Evolutionary conservation across 1,284 basidiomycete species (phyloP).

Genomic region (Cutaneotrichosporon arboriforme): DNA sequence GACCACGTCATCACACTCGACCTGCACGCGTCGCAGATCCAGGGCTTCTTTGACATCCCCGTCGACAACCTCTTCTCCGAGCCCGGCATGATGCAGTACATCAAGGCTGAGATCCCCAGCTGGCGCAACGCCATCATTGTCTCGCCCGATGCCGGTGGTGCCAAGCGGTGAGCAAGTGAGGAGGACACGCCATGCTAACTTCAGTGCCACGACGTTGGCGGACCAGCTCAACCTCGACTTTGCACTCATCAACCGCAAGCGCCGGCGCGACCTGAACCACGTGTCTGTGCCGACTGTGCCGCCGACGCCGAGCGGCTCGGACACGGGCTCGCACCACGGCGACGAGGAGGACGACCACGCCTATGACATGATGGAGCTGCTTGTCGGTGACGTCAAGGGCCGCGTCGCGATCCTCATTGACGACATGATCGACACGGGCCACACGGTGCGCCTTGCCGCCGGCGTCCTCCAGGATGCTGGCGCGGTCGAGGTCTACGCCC

Average conservation of each 20-base stretch:
- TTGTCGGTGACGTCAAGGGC: constrained; percentile 93
- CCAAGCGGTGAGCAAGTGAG: constrained; percentile 67
- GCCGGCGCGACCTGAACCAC: constrained; percentile 53
- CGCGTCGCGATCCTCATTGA: constrained; percentile 94
- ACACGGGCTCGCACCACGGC: constrained; percentile 28
- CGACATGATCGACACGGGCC: constrained; percentile 96
- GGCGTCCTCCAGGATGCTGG: constrained; percentile 82
- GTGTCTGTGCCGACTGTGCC: constrained; percentile 41
- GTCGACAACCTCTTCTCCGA: constrained; percentile 95
- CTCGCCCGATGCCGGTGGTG: constrained; percentile 94
- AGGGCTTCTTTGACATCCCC: constrained; percentile 98
- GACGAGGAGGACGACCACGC: constrained; percentile 45
- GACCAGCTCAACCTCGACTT: constrained; percentile 96
- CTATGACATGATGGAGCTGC: constrained; percentile 75
- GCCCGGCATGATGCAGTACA: constrained; percentile 79
- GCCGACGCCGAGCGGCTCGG: constrained; percentile 43
- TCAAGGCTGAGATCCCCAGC: constrained; percentile 76
- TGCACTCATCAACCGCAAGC: constrained; percentile 90
- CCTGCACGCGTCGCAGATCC: constrained; percentile 95
- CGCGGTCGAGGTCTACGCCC: constrained; percentile 77
- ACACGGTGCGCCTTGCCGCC: constrained; percentile 78
- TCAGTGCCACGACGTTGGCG: constrained; percentile 84
- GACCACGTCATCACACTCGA: constrained; percentile 99
- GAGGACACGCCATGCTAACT: constrained; percentile 1
- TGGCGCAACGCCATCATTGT: constrained; percentile 92